These are phyloP conservation scores for Bryum argenteum DNA, from an alignment of 225 moss, liverwort and hornwort species.

Conservation along the genomic window DNA sequence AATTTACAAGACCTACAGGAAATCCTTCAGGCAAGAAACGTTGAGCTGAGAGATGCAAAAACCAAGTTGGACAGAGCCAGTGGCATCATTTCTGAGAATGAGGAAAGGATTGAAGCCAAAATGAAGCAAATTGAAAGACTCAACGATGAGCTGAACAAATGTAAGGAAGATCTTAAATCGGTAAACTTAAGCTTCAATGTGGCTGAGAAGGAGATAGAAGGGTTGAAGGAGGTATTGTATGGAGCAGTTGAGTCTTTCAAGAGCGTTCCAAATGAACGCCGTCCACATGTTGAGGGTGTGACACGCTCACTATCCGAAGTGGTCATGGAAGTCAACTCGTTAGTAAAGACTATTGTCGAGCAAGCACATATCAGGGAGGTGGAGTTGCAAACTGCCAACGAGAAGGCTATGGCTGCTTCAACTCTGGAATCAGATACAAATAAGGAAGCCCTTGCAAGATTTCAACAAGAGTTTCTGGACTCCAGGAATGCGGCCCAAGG, in stretches of 20 bases:
- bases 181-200: conserved; percentile 39
- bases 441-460: conserved; percentile 31
- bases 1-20: conserved; percentile 51
- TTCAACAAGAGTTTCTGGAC: conserved; percentile 31
- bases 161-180: conserved; percentile 38
- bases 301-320: conserved; percentile 46
- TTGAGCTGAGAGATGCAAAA: conserved; percentile 46
- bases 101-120: conserved; percentile 39
- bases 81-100: conserved; percentile 39
- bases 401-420: conserved; percentile 32
- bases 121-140: conserved; percentile 45
- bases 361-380: conserved; percentile 42
- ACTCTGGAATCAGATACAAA: conserved; percentile 35
- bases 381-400: conserved; percentile 46
- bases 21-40: conserved; percentile 42
- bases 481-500: conserved; percentile 26
- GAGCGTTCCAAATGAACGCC: conserved; percentile 30
- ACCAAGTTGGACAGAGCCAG: conserved; percentile 47
- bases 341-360: conserved; percentile 44
- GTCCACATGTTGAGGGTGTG: conserved; percentile 37
- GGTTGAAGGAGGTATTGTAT: conserved; percentile 50
- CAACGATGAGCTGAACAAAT: conserved; percentile 45
- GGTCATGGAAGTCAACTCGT: conserved; percentile 47
- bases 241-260: conserved; percentile 53
- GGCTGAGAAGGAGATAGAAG: conserved; percentile 52